Base-by-base conservation (phyloP, 2,329 filamentous ascomycete species). In the Alternaria sp. region DNA sequence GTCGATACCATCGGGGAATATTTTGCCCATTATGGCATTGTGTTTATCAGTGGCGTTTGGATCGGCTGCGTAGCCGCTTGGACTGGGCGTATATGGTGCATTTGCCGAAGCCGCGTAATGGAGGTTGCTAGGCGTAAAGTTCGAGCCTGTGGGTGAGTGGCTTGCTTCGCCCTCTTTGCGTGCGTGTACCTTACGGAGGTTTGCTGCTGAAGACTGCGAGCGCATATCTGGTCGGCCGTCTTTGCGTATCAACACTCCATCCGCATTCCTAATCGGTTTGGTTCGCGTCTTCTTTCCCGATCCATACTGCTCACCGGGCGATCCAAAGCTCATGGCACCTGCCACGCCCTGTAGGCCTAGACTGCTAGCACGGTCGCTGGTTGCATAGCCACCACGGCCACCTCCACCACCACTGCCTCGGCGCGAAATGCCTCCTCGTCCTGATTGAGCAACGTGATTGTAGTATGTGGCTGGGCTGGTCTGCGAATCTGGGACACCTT, bases 181-280 rank as follows among this genome's bases (percentile, higher is more conserved):
- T 24, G 81, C 80, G 63, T 83, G 81, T 3, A 83, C 81, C 62
- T 83, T 83, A 37, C 81, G 77, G 13, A 83, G 67, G 58, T 83
- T 83, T 46, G 81, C 81, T n/a, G 81, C 81, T 11, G 80, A 82
- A 60, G 79, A 81, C n/a, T 83, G 80, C 29, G 79, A 81, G 10
- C 82, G 79, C 80, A 82, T 83, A 56, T 84, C 82, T 5, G 82
- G 81, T 10, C 80, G 71, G 5, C 82, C 82, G 56, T 84, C 82
- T 61, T 84, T 84, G 40, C 82, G 76, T 54, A 84, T 83, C 29
- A 84, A 68, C 17, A 84, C 73, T 0, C 82, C 82, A 37, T 83
- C 81, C 1, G 81, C 78, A 60, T 83, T 83, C 2, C 81, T 74
- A 23, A 80, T 76, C 2, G 81, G 81, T 66, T 83, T 83, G 5